phyloP scores from a whole-genome alignment of 139 green algal genomes.

The Chlorella sp. region DNA sequence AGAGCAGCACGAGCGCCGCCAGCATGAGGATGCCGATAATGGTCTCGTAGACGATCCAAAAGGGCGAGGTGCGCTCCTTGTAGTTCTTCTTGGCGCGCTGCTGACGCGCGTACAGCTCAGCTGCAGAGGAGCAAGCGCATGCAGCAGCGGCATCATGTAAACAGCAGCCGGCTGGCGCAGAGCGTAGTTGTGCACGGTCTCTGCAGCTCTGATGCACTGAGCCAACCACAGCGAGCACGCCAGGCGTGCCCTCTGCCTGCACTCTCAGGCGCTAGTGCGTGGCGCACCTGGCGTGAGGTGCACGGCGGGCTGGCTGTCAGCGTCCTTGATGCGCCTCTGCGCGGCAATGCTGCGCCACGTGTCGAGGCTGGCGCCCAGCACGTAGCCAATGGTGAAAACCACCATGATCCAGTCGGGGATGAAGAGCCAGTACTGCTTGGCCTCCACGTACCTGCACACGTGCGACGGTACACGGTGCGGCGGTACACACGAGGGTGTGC shows the following conservation, averaged over 20 bases:
- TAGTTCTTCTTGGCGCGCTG: conserved; percentile 16
- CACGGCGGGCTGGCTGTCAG: conserved; percentile 4
- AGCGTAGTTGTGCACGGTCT: neutral
- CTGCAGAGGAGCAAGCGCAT: neutral
- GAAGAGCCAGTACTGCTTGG: conserved; percentile 9
- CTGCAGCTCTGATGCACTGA: neutral
- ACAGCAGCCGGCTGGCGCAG: too few relatives aligned
- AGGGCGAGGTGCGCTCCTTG: conserved; percentile 6
- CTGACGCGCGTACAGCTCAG: conserved; percentile 23
- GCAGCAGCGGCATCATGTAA: neutral
- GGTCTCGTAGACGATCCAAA: conserved; percentile 31
- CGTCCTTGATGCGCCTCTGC: conserved; percentile 12
- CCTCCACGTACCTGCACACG: conserved; percentile 18
- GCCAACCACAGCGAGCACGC: neutral
- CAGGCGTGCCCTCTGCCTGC: too few relatives aligned
- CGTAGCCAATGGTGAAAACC: conserved; percentile 18
- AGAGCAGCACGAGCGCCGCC: conserved; percentile 8
- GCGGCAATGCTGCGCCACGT: conserved; percentile 5
- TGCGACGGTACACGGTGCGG: too few relatives aligned
- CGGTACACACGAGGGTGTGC: too few relatives aligned
- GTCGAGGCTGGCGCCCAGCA: conserved; percentile 9
- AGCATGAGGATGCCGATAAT: conserved; percentile 10
- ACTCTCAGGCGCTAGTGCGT: too few relatives aligned
- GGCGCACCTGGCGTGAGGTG: conserved; percentile 14
- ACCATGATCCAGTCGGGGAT: conserved; percentile 33